phyloP scores from a whole-genome alignment of 2,329 filamentous ascomycete genomes.

The Aspergillus sp. region DNA sequence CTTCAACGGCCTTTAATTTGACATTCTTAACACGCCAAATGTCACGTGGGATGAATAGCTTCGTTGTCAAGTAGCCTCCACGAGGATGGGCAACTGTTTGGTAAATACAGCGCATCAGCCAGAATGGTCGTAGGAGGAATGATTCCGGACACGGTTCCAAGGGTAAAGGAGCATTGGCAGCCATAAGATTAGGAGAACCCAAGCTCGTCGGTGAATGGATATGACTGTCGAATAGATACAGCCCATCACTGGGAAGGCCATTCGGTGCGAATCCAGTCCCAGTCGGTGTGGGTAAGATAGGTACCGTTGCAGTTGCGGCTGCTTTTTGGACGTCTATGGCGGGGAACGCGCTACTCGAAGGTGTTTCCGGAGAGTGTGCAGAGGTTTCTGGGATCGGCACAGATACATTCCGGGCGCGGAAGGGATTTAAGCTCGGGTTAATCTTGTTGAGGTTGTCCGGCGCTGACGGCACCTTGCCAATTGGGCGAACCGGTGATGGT shows the following conservation, averaged over 20 bases:
- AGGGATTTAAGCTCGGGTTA: conserved; percentile 67
- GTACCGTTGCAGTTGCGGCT: conserved; percentile 52
- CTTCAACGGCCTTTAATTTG: conserved; percentile 85
- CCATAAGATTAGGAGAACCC: conserved; percentile 63
- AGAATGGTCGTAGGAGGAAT: conserved; percentile 87
- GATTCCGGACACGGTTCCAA: conserved; percentile 91
- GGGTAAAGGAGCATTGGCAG: conserved; percentile 66
- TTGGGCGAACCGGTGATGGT: conserved; percentile 32
- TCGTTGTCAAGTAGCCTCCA: conserved; percentile 87
- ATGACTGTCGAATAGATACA: conserved; percentile 80
- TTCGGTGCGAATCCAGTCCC: conserved; percentile 57
- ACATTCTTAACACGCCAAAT: conserved; percentile 93
- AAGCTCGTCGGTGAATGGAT: conserved; percentile 67
- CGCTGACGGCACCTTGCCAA: conserved; percentile 39
- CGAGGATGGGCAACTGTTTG: conserved; percentile 88
- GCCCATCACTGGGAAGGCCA: conserved; percentile 61
- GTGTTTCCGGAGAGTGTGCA: conserved; percentile 71
- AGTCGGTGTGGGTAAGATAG: conserved; percentile 66
- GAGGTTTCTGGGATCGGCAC: conserved; percentile 57
- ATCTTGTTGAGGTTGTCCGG: conserved; percentile 59
- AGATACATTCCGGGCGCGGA: conserved; percentile 73
- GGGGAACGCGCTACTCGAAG: conserved; percentile 66
- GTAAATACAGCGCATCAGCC: conserved; percentile 93
- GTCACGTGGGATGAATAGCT: conserved; percentile 86
- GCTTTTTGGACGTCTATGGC: conserved; percentile 45